A percentile compares a stretch with the other conserved stretches of the same genome.
These are phyloP conservation scores for Malassezia sympodialis DNA, from an alignment of 1,284 basidiomycete genomes.

Conservation along the genomic window DNA sequence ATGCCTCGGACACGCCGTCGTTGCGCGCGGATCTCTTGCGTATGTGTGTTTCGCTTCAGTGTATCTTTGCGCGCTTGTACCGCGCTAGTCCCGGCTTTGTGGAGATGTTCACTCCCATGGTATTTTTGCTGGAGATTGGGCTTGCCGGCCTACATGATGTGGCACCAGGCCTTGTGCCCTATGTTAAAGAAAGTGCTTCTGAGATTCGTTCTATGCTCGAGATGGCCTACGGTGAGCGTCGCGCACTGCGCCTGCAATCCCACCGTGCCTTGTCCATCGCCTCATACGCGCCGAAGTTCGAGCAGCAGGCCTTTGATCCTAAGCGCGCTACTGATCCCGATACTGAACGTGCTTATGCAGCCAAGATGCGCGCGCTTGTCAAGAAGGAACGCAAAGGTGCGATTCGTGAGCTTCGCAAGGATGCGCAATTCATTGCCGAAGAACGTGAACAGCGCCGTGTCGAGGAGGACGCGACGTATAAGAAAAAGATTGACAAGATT, in stretches of 20 bases:
- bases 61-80: slow-evolving; percentile 34
- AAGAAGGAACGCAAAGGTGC: slow-evolving; percentile 96
- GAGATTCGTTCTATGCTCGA: slow-evolving; percentile 56
- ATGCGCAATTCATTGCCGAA: slow-evolving; percentile 79
- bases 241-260: slow-evolving; percentile 73
- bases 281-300: slow-evolving; percentile 87
- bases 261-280: slow-evolving; percentile 95
- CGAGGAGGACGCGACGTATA: slow-evolving; percentile 63
- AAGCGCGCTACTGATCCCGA: slow-evolving; percentile 79
- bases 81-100: slow-evolving; percentile 30
- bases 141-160: slow-evolving; percentile 4
- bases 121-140: slow-evolving; percentile 17
- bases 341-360: slow-evolving; percentile 71
- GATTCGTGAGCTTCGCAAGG: slow-evolving; percentile 88
- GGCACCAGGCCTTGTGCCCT: slow-evolving; percentile 18
- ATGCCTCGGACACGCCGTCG: background rate
- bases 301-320: slow-evolving; percentile 63
- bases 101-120: slow-evolving; percentile 38
- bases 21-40: slow-evolving; percentile 20
- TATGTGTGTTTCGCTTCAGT: slow-evolving; percentile 21
- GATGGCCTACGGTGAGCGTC: slow-evolving; percentile 63
- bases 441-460: slow-evolving; percentile 64
- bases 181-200: slow-evolving; percentile 39
- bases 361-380: slow-evolving; percentile 77
- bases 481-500: slow-evolving; percentile 55